phyloP scores from a whole-genome alignment of 441 rosid species.

The Capsella rubella region DNA sequence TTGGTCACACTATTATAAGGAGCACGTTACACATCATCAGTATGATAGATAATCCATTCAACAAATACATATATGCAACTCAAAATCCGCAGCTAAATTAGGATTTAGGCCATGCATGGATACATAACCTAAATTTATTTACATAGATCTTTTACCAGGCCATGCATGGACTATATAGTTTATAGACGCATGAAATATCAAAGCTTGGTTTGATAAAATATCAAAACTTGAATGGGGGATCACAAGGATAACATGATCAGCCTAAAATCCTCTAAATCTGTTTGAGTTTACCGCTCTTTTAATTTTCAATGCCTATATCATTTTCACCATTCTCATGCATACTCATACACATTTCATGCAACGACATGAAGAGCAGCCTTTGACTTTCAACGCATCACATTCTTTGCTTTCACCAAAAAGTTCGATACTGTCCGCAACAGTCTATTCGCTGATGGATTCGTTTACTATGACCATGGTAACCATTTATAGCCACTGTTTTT shows the following conservation, averaged over 20 bases:
- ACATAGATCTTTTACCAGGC: not conserved
- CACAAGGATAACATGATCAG: slow-evolving; percentile 26
- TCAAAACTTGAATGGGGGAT: not conserved
- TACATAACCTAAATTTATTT: not conserved
- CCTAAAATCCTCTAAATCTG: not conserved
- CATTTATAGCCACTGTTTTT: too few species aligned
- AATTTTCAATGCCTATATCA: not conserved
- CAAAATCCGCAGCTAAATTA: not conserved
- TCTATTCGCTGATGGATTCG: too few species aligned
- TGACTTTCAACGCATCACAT: slow-evolving; percentile 18
- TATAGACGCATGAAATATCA: slow-evolving; percentile 11
- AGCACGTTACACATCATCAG: not conserved
- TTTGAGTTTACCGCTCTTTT: not conserved
- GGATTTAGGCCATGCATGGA: slow-evolving; percentile 1
- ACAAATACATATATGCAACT: slow-evolving; percentile 5
- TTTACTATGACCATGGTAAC: too few species aligned
- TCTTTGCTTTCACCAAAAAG: not conserved
- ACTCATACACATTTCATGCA: slow-evolving; percentile 25
- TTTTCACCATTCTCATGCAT: not conserved
- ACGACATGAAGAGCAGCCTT: not conserved
- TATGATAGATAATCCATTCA: not conserved
- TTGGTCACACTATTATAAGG: not conserved
- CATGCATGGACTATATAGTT: not conserved
- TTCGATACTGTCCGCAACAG: too few species aligned
- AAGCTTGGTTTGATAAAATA: not conserved